Base-by-base conservation (phyloP, 169 alveolate species). In the Plasmodium fragile region DNA sequence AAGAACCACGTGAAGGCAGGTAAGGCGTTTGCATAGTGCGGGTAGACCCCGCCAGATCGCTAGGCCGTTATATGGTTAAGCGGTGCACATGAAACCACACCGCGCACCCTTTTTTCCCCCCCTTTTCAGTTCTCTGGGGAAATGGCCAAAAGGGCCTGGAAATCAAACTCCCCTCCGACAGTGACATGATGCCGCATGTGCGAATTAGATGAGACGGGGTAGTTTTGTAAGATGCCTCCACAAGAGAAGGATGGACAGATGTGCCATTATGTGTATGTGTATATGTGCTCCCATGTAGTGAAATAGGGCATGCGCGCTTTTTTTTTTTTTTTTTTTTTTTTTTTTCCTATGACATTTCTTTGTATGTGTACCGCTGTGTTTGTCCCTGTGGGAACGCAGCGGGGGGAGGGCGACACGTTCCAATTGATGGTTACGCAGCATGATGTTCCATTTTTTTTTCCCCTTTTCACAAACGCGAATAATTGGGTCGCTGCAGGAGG, bases 61-160 rank as follows among this genome's bases (percentile, higher is more conserved):
- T n/a, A n/a, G n/a, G n/a, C n/a, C 75, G 59, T 3, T 13, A 49
- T 0, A 16, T 22, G 2, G 59, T 1, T 11, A 49, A 49, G 11
- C 73, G 25, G 73, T 2, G 16, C 73, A 39, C 43, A 2, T 80
- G 2, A 6, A 36, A 16, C 28, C 7, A 16, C n/a, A 5, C 55
- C 30, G 82, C n/a, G 52, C 3, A 1, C 16, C 11, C 30, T 22
- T 70, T 70, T 22, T 73, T n/a, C n/a, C n/a, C n/a, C n/a, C 59
- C 78, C n/a, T 65, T 84, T 43, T 72, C 70, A 84, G 93, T 84
- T 25, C 84, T 84, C 25, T 84, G 93, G 93, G 93, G 93, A 22
- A 84, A 73, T 41, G 43, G 85, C 5, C 49, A 84, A 49, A 73
- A 72, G 69, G 93, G 93, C 13, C 70, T 84, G 59, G 93, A 84